Evolutionary conservation across 1,284 basidiomycete genomes (phyloP), one percentile per base, ranked within the genome.

Genomic region (Cutaneotrichosporon arboriforme): DNA sequence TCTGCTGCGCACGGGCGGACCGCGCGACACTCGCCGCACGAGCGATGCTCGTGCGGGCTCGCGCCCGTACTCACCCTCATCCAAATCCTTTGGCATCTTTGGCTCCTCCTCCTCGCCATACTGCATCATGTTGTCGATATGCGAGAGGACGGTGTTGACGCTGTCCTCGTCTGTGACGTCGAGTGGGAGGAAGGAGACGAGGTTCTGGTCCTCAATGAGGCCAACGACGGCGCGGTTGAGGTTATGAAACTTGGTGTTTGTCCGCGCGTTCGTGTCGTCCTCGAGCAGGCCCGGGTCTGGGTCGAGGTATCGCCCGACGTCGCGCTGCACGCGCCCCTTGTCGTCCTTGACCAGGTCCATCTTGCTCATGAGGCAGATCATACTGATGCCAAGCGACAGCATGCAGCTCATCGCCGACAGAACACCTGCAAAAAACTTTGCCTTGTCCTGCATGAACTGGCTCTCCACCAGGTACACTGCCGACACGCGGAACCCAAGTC

Each of bases 351-450:
- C 88, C 23, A 99, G 81, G 74, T 99, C 96, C 94, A 99, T 98
- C 77, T 99, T 99, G 51, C 89, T 94, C 86, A 99, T 90, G 69
- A 98, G 78, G 64, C 98, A 98, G 60, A 99, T 85, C 86, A 92
- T 96, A 0, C 92, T 90, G 38, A 97, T 84, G 67, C 97, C 94
- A 23, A 99, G 81, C 63, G 93, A 92, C 50, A 98, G 88, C 96
- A 99, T 99, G 42, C 93, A 91, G 43, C 89, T 93, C 92, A 98
- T 97, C 20, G 96, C 96, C 49, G 88, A 90, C 53, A 98, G 80
- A 1, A 97, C 93, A n/a, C 96, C 96, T 53, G 92, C 91, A 66
- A 99, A 99, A 77, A 93, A 99, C 70, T 99, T 99, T 70, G 92
- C 88, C 66, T 88, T 87, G 77, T 98, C 96, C 76, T 97, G 92